A percentile compares a stretch with the other conserved stretches of the same genome.
phyloP scores from a whole-genome alignment of 192 early-diverging fungal species.

The Coemansia sp. region DNA sequence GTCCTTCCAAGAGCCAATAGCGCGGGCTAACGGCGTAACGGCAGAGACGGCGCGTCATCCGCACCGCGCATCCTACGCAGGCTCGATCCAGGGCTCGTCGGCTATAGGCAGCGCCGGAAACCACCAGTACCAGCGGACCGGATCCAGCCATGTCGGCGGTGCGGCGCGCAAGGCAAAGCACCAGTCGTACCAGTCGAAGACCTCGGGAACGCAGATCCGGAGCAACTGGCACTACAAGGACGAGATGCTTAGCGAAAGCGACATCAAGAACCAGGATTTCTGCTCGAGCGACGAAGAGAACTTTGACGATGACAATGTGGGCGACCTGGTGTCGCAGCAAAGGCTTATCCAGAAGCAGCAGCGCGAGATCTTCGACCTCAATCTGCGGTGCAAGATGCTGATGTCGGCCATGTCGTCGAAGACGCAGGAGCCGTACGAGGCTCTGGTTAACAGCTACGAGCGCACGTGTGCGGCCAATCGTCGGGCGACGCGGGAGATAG shows the following conservation, averaged over 20 bases:
- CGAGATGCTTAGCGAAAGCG: slow-evolving; percentile 45
- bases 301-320: slow-evolving; percentile 36
- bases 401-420: slow-evolving; percentile 22
- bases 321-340: slow-evolving; percentile 49
- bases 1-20: slow-evolving; percentile 14
- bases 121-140: slow-evolving; percentile 13
- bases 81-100: slow-evolving; percentile 30
- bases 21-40: slow-evolving; percentile 26
- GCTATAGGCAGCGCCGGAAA: slow-evolving; percentile 25
- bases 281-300: slow-evolving; percentile 51
- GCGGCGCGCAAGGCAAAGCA: slow-evolving; percentile 25
- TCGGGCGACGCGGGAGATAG: slow-evolving; percentile 34
- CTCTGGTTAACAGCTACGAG: slow-evolving; percentile 21
- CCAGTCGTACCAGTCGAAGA: slow-evolving; percentile 20
- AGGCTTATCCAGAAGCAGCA: slow-evolving; percentile 53
- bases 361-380: slow-evolving; percentile 45
- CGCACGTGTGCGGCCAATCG: slow-evolving; percentile 49
- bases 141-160: slow-evolving; percentile 34
- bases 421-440: slow-evolving; percentile 27
- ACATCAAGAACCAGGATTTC: slow-evolving; percentile 45
- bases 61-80: slow-evolving; percentile 38
- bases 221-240: slow-evolving; percentile 48
- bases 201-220: slow-evolving; percentile 30
- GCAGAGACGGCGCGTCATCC: slow-evolving; percentile 12
- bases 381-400: slow-evolving; percentile 37